These are phyloP conservation scores for Moringa oleifera DNA, from an alignment of 345 rosid species.

Conservation along the genomic window DNA sequence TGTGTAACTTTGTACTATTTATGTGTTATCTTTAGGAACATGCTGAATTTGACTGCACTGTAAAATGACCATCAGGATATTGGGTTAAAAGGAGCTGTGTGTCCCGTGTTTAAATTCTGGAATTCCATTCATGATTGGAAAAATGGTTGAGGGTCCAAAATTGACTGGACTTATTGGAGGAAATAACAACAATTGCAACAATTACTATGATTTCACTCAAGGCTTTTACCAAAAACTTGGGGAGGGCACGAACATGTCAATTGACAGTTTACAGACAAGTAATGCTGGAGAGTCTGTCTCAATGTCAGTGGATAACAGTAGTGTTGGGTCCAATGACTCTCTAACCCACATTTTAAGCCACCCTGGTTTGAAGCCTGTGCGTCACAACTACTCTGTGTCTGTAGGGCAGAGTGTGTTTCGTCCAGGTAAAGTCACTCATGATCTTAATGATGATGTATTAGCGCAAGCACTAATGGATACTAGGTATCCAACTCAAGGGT, in stretches of 20 bases:
- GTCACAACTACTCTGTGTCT: conserved; percentile 31
- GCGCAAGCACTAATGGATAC: conserved; percentile 54
- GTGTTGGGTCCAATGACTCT: conserved; percentile 60
- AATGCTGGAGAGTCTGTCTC: conserved; percentile 58
- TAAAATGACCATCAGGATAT: not conserved
- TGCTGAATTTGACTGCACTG: conserved; percentile 11
- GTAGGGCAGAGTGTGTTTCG: conserved; percentile 47
- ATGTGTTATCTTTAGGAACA: conserved; percentile 14
- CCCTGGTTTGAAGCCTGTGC: conserved; percentile 46
- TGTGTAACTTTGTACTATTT: conserved; percentile 3
- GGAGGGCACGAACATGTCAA: conserved; percentile 53
- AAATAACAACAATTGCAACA: conserved; percentile 31
- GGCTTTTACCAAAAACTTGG: conserved; percentile 56
- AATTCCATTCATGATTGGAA: not conserved
- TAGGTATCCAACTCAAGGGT: conserved; percentile 37
- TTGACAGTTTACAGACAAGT: conserved; percentile 54
- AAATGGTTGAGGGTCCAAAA: conserved; percentile 36
- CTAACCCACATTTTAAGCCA: conserved; percentile 45
- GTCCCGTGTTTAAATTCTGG: conserved; percentile 6
- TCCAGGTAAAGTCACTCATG: conserved; percentile 44
- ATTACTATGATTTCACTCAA: conserved; percentile 46
- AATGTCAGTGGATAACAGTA: conserved; percentile 60
- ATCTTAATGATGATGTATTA: conserved; percentile 49
- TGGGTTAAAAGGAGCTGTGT: conserved; percentile 7
- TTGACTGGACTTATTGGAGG: conserved; percentile 33